Base-by-base conservation (phyloP, 225 moss, liverwort and hornwort species). In the Marchantia paleacea region DNA sequence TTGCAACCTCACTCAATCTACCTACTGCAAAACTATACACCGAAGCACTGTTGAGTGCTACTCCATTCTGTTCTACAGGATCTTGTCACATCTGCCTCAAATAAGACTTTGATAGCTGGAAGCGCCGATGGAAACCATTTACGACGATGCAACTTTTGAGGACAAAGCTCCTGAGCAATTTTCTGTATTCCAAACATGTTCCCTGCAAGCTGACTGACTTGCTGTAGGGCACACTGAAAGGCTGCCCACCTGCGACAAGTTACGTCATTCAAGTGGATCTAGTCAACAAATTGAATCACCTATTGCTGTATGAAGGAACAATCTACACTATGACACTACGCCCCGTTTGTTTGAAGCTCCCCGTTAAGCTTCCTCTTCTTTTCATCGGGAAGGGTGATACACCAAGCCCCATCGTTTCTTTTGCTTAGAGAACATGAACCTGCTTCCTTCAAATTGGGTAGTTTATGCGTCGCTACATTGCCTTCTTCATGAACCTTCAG, bases 171-270 rank as follows among this genome's bases (percentile, higher is more conserved):
- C 72, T 50, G 3, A 72, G 71, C 12, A 3, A 52, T 39, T 72
- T n/a, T 74, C 18, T 74, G 55, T 77, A 77, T 77, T 57, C 77
- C 61, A 48, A 31, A 63, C 39, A 77, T 63, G 77, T 30, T 77
- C 77, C 77, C 77, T 25, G 47, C 77, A 77, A 77, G 74, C 18
- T 55, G 20, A 63, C 47, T 47, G 22, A 62, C 63, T 62, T 60
- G 77, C 30, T 63, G 16, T 63, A 63, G 77, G 77, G 77, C 50
- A 77, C 77, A 63, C 25, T 58, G 7, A 14, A n/a, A 47, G 77
- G 77, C 62, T 55, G 53, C 65, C 53, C 22, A 24, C 10, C 73
- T 73, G 19, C 20, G 18, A 7, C 18, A 22, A 61, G 13, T 76
- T 8, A 3, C 1, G 30, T 61, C 60, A n/a, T 20, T 60, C 60